Evolutionary conservation across 495 filamentous ascomycete species (phyloP).

Genomic region (Talaromyces liani): DNA sequence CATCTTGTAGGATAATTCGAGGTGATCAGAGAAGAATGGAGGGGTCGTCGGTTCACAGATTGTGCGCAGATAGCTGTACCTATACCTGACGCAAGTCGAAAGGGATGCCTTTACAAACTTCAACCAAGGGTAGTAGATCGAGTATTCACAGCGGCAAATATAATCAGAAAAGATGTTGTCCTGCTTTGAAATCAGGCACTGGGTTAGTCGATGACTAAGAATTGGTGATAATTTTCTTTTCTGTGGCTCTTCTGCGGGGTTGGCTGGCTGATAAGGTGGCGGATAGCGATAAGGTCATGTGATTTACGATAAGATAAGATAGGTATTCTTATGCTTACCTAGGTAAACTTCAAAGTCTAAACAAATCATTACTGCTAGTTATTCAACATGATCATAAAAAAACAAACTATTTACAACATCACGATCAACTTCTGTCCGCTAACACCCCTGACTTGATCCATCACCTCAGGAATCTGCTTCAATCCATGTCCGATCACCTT

Average conservation of each 20-base stretch:
- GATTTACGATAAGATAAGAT: background rate
- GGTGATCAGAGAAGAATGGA: background rate
- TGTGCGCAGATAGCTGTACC: no score
- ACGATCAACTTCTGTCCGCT: constrained; percentile 4
- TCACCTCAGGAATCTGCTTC: background rate
- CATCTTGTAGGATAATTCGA: background rate
- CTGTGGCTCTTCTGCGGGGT: constrained; percentile 1
- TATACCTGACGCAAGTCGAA: background rate
- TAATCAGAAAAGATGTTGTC: background rate
- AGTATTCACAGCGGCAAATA: background rate
- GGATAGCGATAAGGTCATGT: background rate
- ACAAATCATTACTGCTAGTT: background rate
- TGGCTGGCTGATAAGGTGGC: constrained; percentile 1
- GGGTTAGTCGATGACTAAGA: background rate
- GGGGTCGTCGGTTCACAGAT: no score
- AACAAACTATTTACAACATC: background rate
- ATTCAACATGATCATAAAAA: background rate
- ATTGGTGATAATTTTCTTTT: constrained; percentile 1
- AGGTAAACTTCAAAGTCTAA: background rate
- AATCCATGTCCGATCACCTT: constrained; percentile 3
- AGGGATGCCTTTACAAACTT: background rate
- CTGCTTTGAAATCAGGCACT: constrained; percentile 3
- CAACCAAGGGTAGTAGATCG: background rate
- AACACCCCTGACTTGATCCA: constrained; percentile 7
- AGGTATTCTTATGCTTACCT: background rate